phyloP scores from a whole-genome alignment of 345 rosid genomes.

The Lenwebbia sp. region DNA sequence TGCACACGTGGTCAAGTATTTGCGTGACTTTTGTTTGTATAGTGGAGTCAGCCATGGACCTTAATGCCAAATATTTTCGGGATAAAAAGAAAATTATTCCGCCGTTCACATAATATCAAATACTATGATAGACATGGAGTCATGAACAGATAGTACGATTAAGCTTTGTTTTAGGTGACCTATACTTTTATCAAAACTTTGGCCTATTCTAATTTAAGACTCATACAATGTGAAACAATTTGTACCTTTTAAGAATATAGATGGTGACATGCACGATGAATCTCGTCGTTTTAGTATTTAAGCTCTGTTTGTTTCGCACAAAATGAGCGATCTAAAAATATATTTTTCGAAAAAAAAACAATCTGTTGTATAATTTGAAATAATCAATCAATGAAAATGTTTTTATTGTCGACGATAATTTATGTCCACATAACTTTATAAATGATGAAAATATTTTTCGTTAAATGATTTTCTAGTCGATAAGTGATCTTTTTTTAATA shows the following conservation, averaged over 20 bases:
- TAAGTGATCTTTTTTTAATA: not conserved
- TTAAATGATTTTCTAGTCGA: not conserved
- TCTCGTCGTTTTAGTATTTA: not conserved
- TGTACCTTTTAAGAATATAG: not conserved
- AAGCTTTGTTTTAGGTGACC: not conserved
- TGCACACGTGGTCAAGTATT: not conserved
- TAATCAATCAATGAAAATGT: not conserved
- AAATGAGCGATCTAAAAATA: not conserved
- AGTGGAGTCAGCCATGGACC: not conserved
- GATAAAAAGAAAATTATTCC: not conserved
- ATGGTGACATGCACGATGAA: not conserved
- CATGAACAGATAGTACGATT: no score
- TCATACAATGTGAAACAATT: not conserved
- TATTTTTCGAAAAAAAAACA: not conserved
- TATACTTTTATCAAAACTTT: not conserved
- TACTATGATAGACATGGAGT: not conserved
- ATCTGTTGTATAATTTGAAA: fast-evolving
- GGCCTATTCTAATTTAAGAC: not conserved
- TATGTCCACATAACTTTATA: not conserved
- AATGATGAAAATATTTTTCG: not conserved
- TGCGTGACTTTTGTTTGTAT: not conserved
- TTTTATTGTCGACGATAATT: not conserved
- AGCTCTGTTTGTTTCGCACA: not conserved
- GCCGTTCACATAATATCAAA: not conserved
- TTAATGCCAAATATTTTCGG: not conserved